Base-by-base conservation (phyloP, 257 asterid genomes). In the Cynanchum wilfordii region DNA sequence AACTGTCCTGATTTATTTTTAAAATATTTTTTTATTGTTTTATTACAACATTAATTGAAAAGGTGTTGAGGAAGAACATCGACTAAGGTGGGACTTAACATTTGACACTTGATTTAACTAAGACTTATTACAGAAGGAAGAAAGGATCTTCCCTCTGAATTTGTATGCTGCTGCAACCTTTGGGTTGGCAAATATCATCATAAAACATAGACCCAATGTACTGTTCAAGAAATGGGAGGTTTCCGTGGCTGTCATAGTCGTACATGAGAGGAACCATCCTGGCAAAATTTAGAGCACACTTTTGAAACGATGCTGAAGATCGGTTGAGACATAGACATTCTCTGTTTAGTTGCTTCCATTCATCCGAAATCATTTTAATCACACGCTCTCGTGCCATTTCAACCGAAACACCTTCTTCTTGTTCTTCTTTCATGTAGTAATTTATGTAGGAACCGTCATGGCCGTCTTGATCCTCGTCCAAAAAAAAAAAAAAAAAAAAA, bases 391-490 rank as follows among this genome's bases (percentile, higher is more conserved):
- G 66, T 1, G 82, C 87, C 24, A 12, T 62, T 55, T 85, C 78
- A 25, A 70, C 3, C 7, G 86, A 55, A 2, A 71, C 57, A 9
- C 56, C 82, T 1, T 67, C 7, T 24, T 77, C 70, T 1, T 67
- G 5, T 24, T 77, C 70, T 24, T 87, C 83, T 64, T 83, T 78
- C 78, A 87, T 36, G 72, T 76, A 83, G 79, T 75, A 85, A 20
- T 83, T 76, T 7, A 85, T 51, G 20, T 81, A 85, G 0, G 87
- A 85, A 12, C 89, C 85, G 54, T 83, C 88, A 13, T 69, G 22
- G 16, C 88, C 88, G 45, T 74, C 75, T 81, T 85, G 86, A 10
- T 80, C 54, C 75, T 87, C 88, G n/a, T 87, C 91, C 87, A 82
- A 70, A 7, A 25, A 55, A 1, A 25, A 0, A 7, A 7, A 42